Conservation (phyloP, 2,329 filamentous ascomycete genomes). For the Cordyceps javanica region DNA sequence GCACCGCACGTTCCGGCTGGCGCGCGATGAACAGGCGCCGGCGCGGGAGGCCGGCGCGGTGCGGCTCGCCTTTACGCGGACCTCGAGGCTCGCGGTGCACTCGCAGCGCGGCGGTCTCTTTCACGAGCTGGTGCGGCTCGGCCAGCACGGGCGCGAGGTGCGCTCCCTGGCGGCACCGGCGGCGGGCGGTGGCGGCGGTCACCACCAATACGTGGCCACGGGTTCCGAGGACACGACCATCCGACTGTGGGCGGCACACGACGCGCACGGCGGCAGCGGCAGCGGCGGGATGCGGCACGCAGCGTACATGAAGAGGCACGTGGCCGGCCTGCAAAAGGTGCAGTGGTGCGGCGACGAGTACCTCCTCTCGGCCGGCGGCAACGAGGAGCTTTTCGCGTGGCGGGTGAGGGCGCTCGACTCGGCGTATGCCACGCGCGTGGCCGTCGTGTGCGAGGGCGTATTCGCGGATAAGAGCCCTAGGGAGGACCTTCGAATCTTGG, state of each 20-base stretch:
- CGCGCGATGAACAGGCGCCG: slow-evolving; percentile 19
- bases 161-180: slow-evolving; percentile 39
- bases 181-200: too few relatives aligned
- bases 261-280: slow-evolving; percentile 3
- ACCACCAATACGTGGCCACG: slow-evolving; percentile 57
- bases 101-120: slow-evolving; percentile 30
- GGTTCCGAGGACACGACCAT: slow-evolving; percentile 70
- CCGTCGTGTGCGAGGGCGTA: slow-evolving; percentile 50
- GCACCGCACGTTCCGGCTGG: slow-evolving; percentile 66
- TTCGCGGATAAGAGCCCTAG: slow-evolving; percentile 44
- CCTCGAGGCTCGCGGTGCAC: slow-evolving; percentile 46
- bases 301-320: slow-evolving; percentile 68
- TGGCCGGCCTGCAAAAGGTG: slow-evolving; percentile 75
- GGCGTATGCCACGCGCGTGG: slow-evolving; percentile 39
- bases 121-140: slow-evolving; percentile 52
- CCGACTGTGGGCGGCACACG: slow-evolving; percentile 57
- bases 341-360: slow-evolving; percentile 66
- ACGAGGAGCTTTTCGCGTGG: slow-evolving; percentile 89
- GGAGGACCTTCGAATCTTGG: slow-evolving; percentile 72
- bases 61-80: slow-evolving; percentile 69
- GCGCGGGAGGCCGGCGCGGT: slow-evolving; percentile 27
- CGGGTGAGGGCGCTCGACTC: slow-evolving; percentile 50
- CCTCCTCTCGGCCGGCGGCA: slow-evolving; percentile 80
- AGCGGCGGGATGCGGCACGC: slow-evolving; percentile 40
- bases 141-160: slow-evolving; percentile 84